Conservation (phyloP, 768 basidiomycete species). For the Kwoniella shandongensis region DNA sequence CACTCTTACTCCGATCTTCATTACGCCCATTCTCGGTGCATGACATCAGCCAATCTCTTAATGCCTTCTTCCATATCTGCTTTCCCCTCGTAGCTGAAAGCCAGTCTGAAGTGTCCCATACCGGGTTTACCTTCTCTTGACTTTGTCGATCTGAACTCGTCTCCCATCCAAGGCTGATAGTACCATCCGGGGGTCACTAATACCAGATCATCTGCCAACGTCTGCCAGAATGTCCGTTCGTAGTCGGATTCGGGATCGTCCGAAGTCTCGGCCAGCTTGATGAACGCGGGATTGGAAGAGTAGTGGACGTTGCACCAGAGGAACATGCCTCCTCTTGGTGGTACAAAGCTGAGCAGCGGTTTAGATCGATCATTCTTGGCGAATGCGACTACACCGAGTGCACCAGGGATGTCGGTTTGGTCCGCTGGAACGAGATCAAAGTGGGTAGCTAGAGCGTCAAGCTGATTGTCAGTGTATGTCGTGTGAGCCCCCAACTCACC, state of each 20-base stretch:
- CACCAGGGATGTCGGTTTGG: not conserved
- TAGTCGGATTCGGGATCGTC: conserved; percentile 8
- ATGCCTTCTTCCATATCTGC: conserved; percentile 15
- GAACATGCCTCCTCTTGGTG: conserved; percentile 78
- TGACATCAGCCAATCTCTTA: conserved; percentile 4
- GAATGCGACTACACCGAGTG: conserved; percentile 13
- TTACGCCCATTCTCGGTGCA: conserved; percentile 2
- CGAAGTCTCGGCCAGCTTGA: not conserved
- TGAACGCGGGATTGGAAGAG: conserved; percentile 9
- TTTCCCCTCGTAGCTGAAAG: conserved; percentile 11
- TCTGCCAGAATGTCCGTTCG: conserved; percentile 7
- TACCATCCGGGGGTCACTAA: too few species aligned
- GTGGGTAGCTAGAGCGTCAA: conserved; percentile 1
- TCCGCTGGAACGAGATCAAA: conserved; percentile 9
- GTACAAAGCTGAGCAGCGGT: conserved; percentile 65
- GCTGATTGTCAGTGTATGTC: not conserved
- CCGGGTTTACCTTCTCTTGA: conserved; percentile 3
- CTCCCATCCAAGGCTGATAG: conserved; percentile 16
- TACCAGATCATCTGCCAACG: conserved; percentile 6
- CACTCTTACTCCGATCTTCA: too few species aligned
- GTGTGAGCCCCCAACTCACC: not conserved
- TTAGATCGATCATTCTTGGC: conserved; percentile 18
- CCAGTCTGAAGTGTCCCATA: conserved; percentile 13
- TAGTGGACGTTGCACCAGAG: conserved; percentile 34
- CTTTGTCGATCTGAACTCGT: not conserved